These are phyloP conservation scores for Fusarium nisikadoi DNA, from an alignment of 2,329 filamentous ascomycete genomes.

Conservation along the genomic window DNA sequence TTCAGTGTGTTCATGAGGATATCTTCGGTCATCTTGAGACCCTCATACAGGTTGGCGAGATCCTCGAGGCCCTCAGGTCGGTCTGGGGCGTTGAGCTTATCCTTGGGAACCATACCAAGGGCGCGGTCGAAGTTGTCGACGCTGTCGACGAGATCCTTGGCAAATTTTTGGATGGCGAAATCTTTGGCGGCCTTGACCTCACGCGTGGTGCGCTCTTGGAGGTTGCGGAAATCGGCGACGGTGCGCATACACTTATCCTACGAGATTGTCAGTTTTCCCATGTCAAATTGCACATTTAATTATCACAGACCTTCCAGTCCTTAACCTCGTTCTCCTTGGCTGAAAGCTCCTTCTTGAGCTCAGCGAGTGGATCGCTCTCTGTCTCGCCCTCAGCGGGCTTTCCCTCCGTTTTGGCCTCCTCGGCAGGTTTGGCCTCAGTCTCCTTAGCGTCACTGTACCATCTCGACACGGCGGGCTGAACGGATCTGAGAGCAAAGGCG, in stretches of 20 bases:
- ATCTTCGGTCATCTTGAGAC: conserved; percentile 92
- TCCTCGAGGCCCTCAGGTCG: conserved; percentile 71
- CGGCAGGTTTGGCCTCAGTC: conserved; percentile 43
- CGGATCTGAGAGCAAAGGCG: conserved; percentile 51
- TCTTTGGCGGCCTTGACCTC: conserved; percentile 88
- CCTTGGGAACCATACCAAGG: conserved; percentile 78
- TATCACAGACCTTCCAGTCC: conserved; percentile 81
- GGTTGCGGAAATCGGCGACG: conserved; percentile 96
- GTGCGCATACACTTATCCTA: conserved; percentile 96
- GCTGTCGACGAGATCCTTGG: conserved; percentile 92
- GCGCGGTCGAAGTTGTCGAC: conserved; percentile 98
- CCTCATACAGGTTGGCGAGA: conserved; percentile 82
- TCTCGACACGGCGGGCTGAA: conserved; percentile 50
- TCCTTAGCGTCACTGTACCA: conserved; percentile 63
- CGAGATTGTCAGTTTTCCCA: conserved; percentile 13
- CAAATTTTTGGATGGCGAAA: conserved; percentile 96
- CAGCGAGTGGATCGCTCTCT: conserved; percentile 52
- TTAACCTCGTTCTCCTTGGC: conserved; percentile 64
- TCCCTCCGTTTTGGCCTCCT: conserved; percentile 45
- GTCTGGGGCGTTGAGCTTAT: conserved; percentile 70
- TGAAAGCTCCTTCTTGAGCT: conserved; percentile 63
- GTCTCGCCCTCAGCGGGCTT: conserved; percentile 46
- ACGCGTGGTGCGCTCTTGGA: conserved; percentile 92
- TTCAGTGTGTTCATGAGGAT: conserved; percentile 88
- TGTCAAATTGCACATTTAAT: background rate